Evolutionary conservation across 352 stramenopile species (phyloP), one percentile per base, ranked within the genome.

Genomic region (Pythium brachiatum): DNA sequence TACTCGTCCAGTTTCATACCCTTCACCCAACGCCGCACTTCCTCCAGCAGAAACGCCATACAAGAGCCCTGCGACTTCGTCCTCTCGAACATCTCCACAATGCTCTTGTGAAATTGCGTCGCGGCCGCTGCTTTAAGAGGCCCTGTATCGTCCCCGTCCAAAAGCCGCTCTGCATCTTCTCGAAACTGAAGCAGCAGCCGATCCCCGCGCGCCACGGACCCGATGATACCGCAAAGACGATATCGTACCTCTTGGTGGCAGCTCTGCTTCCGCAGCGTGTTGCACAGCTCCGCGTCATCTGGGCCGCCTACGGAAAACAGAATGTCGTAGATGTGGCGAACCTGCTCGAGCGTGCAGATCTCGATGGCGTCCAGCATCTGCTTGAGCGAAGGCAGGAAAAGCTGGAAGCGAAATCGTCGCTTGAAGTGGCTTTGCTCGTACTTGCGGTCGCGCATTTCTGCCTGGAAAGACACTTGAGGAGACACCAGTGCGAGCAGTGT

Each of bases 351-450:
- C 15, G 53, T 67, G 53, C 59, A 83, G 13, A 57, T 68, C 55
- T 89, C 75, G 50, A 83, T 80, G 1, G 52, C 62, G 31, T 89
- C 80, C 3, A 89, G 64, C 44, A 89, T 57, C 27, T 89, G 78
- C 66, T 86, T 86, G 7, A 89, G 34, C 20, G 64, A 44, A 16
- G 76, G 66, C 1, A 86, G 62, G 34, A 78, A 88, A 3, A 79
- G 39, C 13, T 60, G 25, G 18, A 79, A 60, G 8, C 72, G 67
- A 26, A 68, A 36, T 27, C 70, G 34, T 44, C 72, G 64, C 29
- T 76, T 60, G 2, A 63, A 56, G 25, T 60, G 65, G 8, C 38
- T 69, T 29, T 65, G 53, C 25, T 59, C 54, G 23, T 71, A 70
- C 2, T 46, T 46, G 16, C 53, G 57, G n/a, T 62, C 53, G 20